Conservation (phyloP, 2,329 filamentous ascomycete genomes). For the Coniosporium tulheliwenetii region DNA sequence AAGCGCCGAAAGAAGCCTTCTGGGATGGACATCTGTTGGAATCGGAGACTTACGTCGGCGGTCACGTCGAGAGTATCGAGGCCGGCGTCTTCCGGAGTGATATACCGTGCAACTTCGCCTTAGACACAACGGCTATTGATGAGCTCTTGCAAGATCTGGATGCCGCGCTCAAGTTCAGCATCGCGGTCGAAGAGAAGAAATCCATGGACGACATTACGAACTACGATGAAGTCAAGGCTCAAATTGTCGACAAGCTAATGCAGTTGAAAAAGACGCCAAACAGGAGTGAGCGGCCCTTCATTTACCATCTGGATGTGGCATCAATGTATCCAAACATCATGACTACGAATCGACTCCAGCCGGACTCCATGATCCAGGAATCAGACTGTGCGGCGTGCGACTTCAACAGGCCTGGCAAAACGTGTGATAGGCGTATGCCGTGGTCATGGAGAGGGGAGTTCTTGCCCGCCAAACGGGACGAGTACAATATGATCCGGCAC, state of each 20-base stretch:
- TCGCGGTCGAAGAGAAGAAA: conserved; percentile 36
- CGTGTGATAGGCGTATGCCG: conserved; percentile 82
- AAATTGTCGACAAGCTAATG: conserved; percentile 58
- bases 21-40: conserved; percentile 95
- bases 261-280: conserved; percentile 71
- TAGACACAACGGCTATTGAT: conserved; percentile 81
- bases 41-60: conserved; percentile 94
- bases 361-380: conserved; percentile 97
- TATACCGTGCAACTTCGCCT: conserved; percentile 83
- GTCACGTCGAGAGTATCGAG: conserved; percentile 98
- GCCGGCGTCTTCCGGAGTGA: conserved; percentile 92
- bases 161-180: conserved; percentile 71
- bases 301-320: conserved; percentile 96
- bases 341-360: conserved; percentile 95
- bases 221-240: conserved; percentile 51
- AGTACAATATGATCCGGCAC: conserved; percentile 98
- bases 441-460: conserved; percentile 99
- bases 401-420: conserved; percentile 95
- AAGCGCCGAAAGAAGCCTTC: conserved; percentile 79
- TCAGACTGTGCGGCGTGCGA: conserved; percentile 94
- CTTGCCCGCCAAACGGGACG: conserved; percentile 84
- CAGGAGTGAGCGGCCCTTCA: conserved; percentile 69
- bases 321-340: conserved; percentile 99
- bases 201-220: conserved; percentile 33
- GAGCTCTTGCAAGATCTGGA: conserved; percentile 79